A percentile compares a stretch with the other conserved stretches of the same genome.
These are phyloP conservation scores for Neonectria coccinea DNA, from an alignment of 2,329 filamentous ascomycete genomes.

Conservation along the genomic window DNA sequence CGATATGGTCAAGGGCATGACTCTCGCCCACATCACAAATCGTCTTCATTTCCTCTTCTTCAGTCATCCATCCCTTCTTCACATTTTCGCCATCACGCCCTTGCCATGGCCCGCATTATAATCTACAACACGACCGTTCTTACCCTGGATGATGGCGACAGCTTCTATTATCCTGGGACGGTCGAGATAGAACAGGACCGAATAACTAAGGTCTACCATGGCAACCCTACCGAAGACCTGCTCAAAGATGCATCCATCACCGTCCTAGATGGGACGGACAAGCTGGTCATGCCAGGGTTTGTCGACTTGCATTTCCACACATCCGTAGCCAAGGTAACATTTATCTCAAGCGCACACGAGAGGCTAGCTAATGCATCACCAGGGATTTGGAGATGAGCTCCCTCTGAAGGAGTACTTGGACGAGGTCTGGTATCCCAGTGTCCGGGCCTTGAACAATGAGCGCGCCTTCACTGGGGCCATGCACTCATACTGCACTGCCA, in stretches of 20 bases:
- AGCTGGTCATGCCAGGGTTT: conserved; percentile 20
- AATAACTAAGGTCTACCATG: conserved; percentile 14
- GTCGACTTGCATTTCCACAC: conserved; percentile 25
- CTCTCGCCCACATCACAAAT: too few species aligned
- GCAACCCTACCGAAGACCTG: conserved; percentile 3
- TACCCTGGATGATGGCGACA: conserved; percentile 9
- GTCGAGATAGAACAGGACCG: conserved; percentile 8
- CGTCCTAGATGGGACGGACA: conserved; percentile 18
- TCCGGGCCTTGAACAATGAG: conserved; percentile 18
- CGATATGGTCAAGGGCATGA: too few species aligned
- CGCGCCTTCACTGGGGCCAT: conserved; percentile 19
- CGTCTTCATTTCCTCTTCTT: neutral
- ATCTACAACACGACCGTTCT: conserved; percentile 22
- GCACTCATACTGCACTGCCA: conserved; percentile 28
- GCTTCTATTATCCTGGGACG: conserved; percentile 17
- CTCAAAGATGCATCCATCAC: neutral
- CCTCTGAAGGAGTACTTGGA: conserved; percentile 22
- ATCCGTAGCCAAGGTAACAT: conserved; percentile 12
- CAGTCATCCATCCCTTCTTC: neutral
- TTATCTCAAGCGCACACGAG: too few species aligned
- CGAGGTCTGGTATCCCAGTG: conserved; percentile 21
- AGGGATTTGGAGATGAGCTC: conserved; percentile 25
- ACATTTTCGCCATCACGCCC: neutral
- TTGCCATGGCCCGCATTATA: conserved; percentile 12
- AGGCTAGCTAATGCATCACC: neutral